Base-by-base conservation (phyloP, 371 early-diverging fungal species). In the Apophysomyces ossiformis region DNA sequence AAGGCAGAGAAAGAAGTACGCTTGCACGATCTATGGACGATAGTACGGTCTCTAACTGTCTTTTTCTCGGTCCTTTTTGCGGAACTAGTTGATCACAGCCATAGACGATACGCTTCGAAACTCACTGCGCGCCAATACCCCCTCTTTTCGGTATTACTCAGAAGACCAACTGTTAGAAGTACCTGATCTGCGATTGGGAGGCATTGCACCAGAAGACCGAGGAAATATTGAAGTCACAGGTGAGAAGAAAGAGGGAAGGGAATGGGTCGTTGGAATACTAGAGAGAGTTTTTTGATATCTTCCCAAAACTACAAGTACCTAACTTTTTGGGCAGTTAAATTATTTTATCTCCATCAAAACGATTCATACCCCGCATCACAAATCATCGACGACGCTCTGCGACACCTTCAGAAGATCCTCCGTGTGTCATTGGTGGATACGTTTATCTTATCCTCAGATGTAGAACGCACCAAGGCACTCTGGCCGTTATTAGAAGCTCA, bases 1-100 rank as follows among this genome's bases (percentile, higher is more conserved):
- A 85, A 82, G 60, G 78, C 84, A n/a, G 84, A 85, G 54, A 73
- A 75, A 65, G 87, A 87, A 83, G 87, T 83, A 72, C 58, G 57
- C 44, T 47, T 44, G 13, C 39, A 37, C 21, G 11, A 38, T 32
- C 46, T 13, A 62, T 56, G 21, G 12, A 37, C 32, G 32, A 26
- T 26, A 26, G 32, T 35, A 63, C 35, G n/a, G 35, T 11, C 1
- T 13, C 39, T 38, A 56, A 35, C 56, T 39, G 7, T 9, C 8
- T 54, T 61, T 41, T 38, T 63, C 4, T 50, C 18, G 32, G 7
- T 58, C 21, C 21, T 21, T 71, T 35, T 21, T 26, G 32, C 7
- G 11, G 2, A 7, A 13, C 32, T 61, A 85, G 85, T 75, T 87
- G 37, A 64, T 87, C 50, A 66, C 79, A 50, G 85, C 85, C 21